phyloP scores from a whole-genome alignment of 2,329 filamentous ascomycete genomes.

The Myriosclerotinia curreyana region DNA sequence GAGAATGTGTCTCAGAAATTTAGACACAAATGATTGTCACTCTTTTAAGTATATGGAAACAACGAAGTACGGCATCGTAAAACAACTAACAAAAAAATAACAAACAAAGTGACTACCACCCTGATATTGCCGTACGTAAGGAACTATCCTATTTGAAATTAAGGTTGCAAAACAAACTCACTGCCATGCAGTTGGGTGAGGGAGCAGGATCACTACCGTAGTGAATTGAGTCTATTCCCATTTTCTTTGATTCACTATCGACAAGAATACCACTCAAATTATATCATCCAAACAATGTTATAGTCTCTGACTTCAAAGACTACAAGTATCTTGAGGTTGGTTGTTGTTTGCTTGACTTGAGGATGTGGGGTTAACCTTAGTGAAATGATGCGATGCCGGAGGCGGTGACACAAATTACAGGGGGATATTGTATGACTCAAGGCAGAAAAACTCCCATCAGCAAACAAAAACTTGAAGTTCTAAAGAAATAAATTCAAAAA shows the following conservation, averaged over 20 bases:
- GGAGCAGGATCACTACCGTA: not conserved
- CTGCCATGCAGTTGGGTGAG: not conserved
- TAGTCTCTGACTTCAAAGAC: not conserved
- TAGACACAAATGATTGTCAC: not conserved
- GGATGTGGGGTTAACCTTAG: not conserved
- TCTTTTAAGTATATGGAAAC: not conserved
- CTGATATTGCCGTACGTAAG: not conserved
- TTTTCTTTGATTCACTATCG: not conserved
- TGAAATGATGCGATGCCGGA: constrained; percentile 12
- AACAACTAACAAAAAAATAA: too few species aligned
- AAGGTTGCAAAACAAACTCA: not conserved
- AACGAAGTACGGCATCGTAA: not conserved
- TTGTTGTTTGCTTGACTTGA: not conserved
- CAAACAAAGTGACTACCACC: not conserved
- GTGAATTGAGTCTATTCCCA: not conserved
- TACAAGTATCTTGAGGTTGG: not conserved
- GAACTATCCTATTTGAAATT: not conserved
- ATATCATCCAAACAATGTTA: not conserved
- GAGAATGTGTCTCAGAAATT: not conserved
- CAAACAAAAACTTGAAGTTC: constrained; percentile 7
- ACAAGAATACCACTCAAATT: not conserved
- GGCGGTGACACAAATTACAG: constrained; percentile 7
- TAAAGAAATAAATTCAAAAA: not conserved
- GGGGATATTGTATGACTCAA: constrained; percentile 13
- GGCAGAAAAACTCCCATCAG: constrained; percentile 15